These are phyloP conservation scores for Paramecium tetraurelia DNA, from an alignment of 73 alveolate genomes.

Conservation along the genomic window DNA sequence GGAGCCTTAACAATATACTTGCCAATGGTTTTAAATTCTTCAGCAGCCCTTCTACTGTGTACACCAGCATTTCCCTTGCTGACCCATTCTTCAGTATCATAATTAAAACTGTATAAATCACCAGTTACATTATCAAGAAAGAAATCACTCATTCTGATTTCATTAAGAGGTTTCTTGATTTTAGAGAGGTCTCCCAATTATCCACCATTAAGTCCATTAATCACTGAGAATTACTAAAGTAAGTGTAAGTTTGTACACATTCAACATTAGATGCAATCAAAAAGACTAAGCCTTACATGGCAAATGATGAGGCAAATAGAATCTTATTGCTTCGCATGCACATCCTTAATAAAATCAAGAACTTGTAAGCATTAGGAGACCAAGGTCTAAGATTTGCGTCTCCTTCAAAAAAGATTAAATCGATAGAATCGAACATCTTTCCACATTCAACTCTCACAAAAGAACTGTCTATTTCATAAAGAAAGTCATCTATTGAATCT, in stretches of 20 bases:
- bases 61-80: slow-evolving; percentile 91
- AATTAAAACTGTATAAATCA: slow-evolving; percentile 80
- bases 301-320: slow-evolving; percentile 59
- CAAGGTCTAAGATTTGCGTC: slow-evolving; percentile 88
- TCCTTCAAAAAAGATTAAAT: slow-evolving; percentile 87
- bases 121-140: slow-evolving; percentile 93
- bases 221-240: not conserved
- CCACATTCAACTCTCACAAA: slow-evolving; percentile 61
- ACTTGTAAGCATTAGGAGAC: slow-evolving; percentile 74
- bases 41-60: slow-evolving; percentile 74
- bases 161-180: slow-evolving; percentile 49
- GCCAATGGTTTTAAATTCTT: slow-evolving; percentile 56
- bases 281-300: slow-evolving; percentile 57
- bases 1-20: slow-evolving; percentile 52
- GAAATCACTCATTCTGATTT: slow-evolving; percentile 67
- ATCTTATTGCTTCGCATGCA: slow-evolving; percentile 50
- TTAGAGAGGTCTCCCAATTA: slow-evolving; percentile 41
- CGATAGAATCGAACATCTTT: slow-evolving; percentile 80
- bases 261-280: slow-evolving; percentile 55
- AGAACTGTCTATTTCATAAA: slow-evolving; percentile 68
- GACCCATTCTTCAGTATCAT: slow-evolving; percentile 81
- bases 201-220: slow-evolving; percentile 67
- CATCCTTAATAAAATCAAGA: slow-evolving; percentile 45
- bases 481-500: slow-evolving; percentile 66
- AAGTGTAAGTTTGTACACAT: not conserved